These are phyloP conservation scores for Paxillus ammoniavirescens DNA, from an alignment of 768 basidiomycete species.

Conservation along the genomic window DNA sequence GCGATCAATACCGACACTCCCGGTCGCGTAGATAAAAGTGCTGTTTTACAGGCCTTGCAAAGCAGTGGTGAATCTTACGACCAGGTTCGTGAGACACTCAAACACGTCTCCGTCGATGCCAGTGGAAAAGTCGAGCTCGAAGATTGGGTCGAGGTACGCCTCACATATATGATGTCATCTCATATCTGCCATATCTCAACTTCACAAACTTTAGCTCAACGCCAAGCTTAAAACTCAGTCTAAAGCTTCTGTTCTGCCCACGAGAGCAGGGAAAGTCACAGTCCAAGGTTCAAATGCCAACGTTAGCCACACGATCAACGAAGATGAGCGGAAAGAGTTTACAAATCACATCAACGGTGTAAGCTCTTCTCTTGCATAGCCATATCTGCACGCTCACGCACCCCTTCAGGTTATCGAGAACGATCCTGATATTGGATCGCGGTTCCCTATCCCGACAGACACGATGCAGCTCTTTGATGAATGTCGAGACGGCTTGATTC, in stretches of 20 bases:
- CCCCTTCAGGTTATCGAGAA: slow-evolving; percentile 77
- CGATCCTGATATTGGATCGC: slow-evolving; percentile 77
- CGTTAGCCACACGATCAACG: slow-evolving; percentile 95
- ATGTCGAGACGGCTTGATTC: slow-evolving; percentile 90
- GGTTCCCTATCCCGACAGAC: slow-evolving; percentile 90
- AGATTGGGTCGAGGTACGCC: slow-evolving; percentile 92
- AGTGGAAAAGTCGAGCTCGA: slow-evolving; percentile 96
- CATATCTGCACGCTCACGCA: slow-evolving; percentile 7
- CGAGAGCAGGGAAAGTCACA: slow-evolving; percentile 85
- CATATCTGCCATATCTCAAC: slow-evolving; percentile 11
- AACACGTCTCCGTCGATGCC: slow-evolving; percentile 90
- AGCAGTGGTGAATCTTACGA: slow-evolving; percentile 88
- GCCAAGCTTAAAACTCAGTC: slow-evolving; percentile 67
- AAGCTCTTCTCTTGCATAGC: slow-evolving; percentile 24
- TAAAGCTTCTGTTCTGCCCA: slow-evolving; percentile 46
- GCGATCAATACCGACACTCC: slow-evolving; percentile 75
- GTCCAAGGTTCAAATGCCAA: slow-evolving; percentile 94
- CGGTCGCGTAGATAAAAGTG: slow-evolving; percentile 79
- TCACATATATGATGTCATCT: slow-evolving; percentile 22
- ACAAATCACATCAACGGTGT: slow-evolving; percentile 98
- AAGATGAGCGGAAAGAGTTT: slow-evolving; percentile 93
- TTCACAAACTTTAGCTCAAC: slow-evolving; percentile 53
- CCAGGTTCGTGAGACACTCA: slow-evolving; percentile 83
- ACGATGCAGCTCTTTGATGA: slow-evolving; percentile 99
- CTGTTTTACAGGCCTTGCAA: slow-evolving; percentile 77